phyloP scores from a whole-genome alignment of 768 basidiomycete species.

The Nevesoporus exiguus region DNA sequence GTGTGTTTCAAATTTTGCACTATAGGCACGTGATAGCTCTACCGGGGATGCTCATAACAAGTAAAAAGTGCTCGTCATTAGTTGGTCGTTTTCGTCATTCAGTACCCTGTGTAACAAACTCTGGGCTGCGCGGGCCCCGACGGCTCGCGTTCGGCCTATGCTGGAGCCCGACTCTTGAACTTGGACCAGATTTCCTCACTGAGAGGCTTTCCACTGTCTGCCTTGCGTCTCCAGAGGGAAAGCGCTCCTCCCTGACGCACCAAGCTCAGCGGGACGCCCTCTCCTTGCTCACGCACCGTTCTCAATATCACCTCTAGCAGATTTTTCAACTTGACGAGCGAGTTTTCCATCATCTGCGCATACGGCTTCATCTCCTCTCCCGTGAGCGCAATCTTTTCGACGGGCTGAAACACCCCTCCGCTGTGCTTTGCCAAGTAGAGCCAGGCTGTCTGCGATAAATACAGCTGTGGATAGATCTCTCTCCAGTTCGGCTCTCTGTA shows the following conservation, averaged over 20 bases:
- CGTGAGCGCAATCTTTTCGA: conserved; percentile 46
- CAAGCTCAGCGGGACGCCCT: conserved; percentile 50
- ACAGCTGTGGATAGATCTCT: conserved; percentile 62
- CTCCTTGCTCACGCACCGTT: conserved; percentile 49
- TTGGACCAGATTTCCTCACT: conserved; percentile 22
- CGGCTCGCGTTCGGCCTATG: too few relatives aligned
- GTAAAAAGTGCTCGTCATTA: too few relatives aligned
- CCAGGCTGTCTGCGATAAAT: conserved; percentile 63
- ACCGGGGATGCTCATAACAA: too few relatives aligned
- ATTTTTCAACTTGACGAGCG: conserved; percentile 27
- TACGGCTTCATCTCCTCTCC: conserved; percentile 22
- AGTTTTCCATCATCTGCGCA: conserved; percentile 16
- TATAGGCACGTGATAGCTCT: too few relatives aligned
- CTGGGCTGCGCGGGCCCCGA: too few relatives aligned
- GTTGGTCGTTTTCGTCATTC: too few relatives aligned
- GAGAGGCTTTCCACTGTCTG: conserved; percentile 20
- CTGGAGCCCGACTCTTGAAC: conserved; percentile 7
- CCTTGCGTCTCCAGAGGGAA: conserved; percentile 47
- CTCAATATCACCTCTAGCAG: conserved; percentile 40
- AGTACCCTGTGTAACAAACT: too few relatives aligned
- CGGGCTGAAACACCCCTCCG: conserved; percentile 47
- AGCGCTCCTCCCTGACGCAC: conserved; percentile 46
- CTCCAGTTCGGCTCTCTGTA: conserved; percentile 47
- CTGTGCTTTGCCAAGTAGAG: conserved; percentile 59
- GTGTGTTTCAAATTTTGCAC: too few relatives aligned